Base-by-base conservation (phyloP, 2,329 filamentous ascomycete genomes). In the Westerdykella aurantiaca region DNA sequence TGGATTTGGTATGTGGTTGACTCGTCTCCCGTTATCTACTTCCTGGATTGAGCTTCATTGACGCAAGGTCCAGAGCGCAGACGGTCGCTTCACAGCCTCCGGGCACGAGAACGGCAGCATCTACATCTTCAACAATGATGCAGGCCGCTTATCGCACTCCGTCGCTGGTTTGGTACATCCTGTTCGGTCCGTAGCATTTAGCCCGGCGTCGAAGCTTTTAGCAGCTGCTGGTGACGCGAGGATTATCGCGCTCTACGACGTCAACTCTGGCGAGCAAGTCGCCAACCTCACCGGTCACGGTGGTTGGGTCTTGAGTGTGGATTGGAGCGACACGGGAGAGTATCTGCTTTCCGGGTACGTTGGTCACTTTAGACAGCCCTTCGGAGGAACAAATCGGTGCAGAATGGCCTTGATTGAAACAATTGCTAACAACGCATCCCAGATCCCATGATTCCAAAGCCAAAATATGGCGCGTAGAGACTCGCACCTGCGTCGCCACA, bases 121-220 rank as follows among this genome's bases (percentile, higher is more conserved):
- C 50, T 96, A 96, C 70, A 82, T 98, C 49, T 98, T 97, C 76
- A 90, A 89, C 72, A 97, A 95, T 59, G 84, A 89, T 55, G 88
- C 86, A 0, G 87, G 88, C 3, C 81, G 88, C 42, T 80, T 98
- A 56, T 75, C 87, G 11, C 91, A 95, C 68, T 93, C 88, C 6
- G 74, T 98, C 18, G 83, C 88, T 43, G 89, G 90, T 5, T 79
- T 97, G 23, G 82, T 90, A 39, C 91, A 91, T 55, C 86, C 91
- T 1, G 85, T 97, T 18, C 85, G 93, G 46, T 77, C 85, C 9
- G 81, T 97, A 10, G 79, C 86, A 1, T 98, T 98, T 70, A 95
- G 88, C 0, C 93, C 93, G 0, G 86, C 81, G 12, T 85, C 84
- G 46, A 90, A 82, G 41, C 80, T 91, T 21, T 78, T 98, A 12